Conservation (phyloP, 371 early-diverging fungal species). For the Basidiobolus meristosporus region DNA sequence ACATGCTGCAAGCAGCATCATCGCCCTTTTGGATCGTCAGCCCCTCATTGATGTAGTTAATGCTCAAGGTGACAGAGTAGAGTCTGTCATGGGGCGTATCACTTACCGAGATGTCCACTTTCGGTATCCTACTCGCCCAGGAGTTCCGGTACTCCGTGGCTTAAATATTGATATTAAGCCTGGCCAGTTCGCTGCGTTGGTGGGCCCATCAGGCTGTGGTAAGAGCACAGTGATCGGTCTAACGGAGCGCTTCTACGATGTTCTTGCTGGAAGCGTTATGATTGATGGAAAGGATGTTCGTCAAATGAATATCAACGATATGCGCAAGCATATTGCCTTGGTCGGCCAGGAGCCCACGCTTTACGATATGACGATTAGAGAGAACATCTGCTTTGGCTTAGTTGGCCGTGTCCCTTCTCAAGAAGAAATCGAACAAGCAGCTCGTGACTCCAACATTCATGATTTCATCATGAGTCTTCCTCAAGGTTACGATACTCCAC, state of each 20-base stretch:
- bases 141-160: conserved; percentile 52
- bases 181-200: conserved; percentile 61
- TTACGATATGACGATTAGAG: conserved; percentile 62
- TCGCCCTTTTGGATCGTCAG: conserved; percentile 29
- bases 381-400: conserved; percentile 57
- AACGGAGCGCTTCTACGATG: conserved; percentile 60
- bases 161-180: conserved; percentile 34
- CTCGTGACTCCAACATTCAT: conserved; percentile 53
- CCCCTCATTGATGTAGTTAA: conserved; percentile 25
- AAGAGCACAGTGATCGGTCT: conserved; percentile 47
- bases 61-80: conserved; percentile 13
- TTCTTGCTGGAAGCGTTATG: conserved; percentile 16
- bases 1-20: conserved; percentile 51
- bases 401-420: conserved; percentile 12
- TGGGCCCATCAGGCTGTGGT: conserved; percentile 51
- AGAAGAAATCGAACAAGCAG: conserved; percentile 36
- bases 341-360: conserved; percentile 81
- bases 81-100: conserved; percentile 27
- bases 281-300: conserved; percentile 37
- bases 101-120: conserved; percentile 40
- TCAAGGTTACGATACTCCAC: conserved; percentile 57
- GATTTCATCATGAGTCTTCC: conserved; percentile 47
- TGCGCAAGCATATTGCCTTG: conserved; percentile 54
- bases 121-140: conserved; percentile 66
- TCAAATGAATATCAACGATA: conserved; percentile 27